Conservation (phyloP, 441 rosid genomes). For the Erodium trifolium region DNA sequence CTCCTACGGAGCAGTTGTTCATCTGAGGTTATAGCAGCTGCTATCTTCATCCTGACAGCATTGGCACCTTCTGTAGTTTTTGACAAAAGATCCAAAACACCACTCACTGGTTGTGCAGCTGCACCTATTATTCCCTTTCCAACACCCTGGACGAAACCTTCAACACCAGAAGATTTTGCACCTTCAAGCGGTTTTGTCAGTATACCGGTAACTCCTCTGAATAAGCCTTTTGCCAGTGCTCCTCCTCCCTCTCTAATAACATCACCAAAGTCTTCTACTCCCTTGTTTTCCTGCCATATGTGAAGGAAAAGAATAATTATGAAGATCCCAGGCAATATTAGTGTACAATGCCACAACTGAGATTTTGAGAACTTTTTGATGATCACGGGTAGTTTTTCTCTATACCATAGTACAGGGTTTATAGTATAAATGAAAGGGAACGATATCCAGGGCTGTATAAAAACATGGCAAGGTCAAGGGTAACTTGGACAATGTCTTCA, state of each 20-base stretch:
- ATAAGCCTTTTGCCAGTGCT: slow-evolving; percentile 91
- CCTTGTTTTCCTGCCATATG: slow-evolving; percentile 74
- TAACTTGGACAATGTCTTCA: neutral
- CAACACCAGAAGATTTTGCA: slow-evolving; percentile 92
- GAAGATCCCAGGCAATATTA: neutral
- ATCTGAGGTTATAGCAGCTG: slow-evolving; percentile 94
- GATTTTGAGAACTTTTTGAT: neutral
- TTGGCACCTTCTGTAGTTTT: slow-evolving; percentile 99
- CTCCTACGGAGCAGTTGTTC: slow-evolving; percentile 93
- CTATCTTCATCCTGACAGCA: slow-evolving; percentile 96
- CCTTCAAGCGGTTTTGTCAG: slow-evolving; percentile 97
- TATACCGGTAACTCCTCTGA: slow-evolving; percentile 98
- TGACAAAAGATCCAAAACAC: slow-evolving; percentile 95
- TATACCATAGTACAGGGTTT: neutral
- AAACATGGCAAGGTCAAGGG: neutral
- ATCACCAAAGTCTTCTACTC: slow-evolving; percentile 94
- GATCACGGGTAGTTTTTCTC: neutral
- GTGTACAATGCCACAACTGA: neutral
- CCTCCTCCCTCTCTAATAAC: slow-evolving; percentile 99
- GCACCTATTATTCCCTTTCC: slow-evolving; percentile 97
- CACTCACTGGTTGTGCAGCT: slow-evolving; percentile 99
- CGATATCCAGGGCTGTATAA: no score
- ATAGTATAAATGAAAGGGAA: neutral
- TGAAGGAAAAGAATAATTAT: neutral
- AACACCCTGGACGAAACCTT: slow-evolving; percentile 96